These are phyloP conservation scores for Hamiltosporidium magnivora DNA, from an alignment of 371 early-diverging fungal genomes.

Conservation along the genomic window DNA sequence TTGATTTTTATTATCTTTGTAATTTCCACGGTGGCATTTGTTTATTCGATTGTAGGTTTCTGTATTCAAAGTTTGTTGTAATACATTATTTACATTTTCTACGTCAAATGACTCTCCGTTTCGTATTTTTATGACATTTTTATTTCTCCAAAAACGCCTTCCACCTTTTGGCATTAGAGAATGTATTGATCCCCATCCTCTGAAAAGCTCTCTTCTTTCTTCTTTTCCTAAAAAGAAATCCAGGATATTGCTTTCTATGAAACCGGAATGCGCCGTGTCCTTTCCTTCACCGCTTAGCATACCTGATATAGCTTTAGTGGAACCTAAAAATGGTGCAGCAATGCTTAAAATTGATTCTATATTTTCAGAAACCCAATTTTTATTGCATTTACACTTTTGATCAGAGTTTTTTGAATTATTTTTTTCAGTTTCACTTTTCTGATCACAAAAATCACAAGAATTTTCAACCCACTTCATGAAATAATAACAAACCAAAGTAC, in stretches of 20 bases:
- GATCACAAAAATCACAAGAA: constrained; percentile 45
- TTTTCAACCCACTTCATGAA: constrained; percentile 78
- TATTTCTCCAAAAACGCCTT: constrained; percentile 64
- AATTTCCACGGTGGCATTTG: constrained; percentile 1
- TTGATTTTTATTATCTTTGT: background rate
- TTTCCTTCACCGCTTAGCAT: constrained; percentile 63
- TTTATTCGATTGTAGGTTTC: background rate
- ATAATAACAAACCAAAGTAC: constrained; percentile 63
- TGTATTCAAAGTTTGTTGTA: background rate
- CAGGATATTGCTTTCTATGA: constrained; percentile 64
- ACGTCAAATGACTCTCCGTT: constrained; percentile 8
- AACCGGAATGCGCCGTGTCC: constrained; percentile 69
- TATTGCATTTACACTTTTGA: constrained; percentile 61
- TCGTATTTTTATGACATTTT: background rate
- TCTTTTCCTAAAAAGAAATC: constrained; percentile 69
- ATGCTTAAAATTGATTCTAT: constrained; percentile 70
- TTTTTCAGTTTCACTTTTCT: too few relatives aligned
- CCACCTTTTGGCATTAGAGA: constrained; percentile 75
- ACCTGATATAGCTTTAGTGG: constrained; percentile 68
- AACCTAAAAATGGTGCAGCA: constrained; percentile 72
- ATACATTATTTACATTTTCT: constrained; percentile 14
- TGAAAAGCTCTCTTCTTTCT: constrained; percentile 65
- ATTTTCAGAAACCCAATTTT: constrained; percentile 66
- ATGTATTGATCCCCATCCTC: constrained; percentile 68
- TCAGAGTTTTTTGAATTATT: too few relatives aligned